Base-by-base conservation (phyloP, 805 yeast species). In the Kurtzmaniella cleridarum region DNA sequence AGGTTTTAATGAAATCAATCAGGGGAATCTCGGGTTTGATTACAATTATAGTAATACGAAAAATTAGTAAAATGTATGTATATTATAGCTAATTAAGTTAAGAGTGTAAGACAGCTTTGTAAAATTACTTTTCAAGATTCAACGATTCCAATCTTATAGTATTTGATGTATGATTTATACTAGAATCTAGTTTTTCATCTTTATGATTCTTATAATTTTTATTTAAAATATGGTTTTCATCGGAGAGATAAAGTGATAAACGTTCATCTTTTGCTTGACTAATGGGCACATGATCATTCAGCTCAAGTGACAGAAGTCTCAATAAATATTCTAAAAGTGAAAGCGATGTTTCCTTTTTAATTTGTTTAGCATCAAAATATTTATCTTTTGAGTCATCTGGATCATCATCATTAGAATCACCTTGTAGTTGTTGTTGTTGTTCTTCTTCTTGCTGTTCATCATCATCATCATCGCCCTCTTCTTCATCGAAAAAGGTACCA, bases 201-300 rank as follows among this genome's bases (percentile, higher is more conserved):
- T 42, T 40, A 2, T 20, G 24, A 5, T 20, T 20, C 8, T 20
- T 20, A 27, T 36, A 40, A 23, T 38, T 23, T 10, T 49, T 37
- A 13, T 36, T 32, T 18, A 38, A 37, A 13, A 35, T 36, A 7
- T 38, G 18, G 15, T 60, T 60, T 41, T 81, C 86, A 47, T 84
- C 86, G 34, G 75, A 69, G 14, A 84, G 58, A 46, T 81, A 84
- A 2, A 80, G 49, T 3, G 79, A 59, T 9, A 84, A 59, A 27
- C 81, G 69, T 53, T 84, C 91, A 52, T 85, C 93, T n/a, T 73
- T 71, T 8, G 79, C 73, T 6, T 74, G 62, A 7, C 76, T 51
- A 3, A 82, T 57, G 1, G 80, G 66, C 18, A 54, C 60, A 43
- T 76, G 78, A 48, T 82, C 89, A 42, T 65, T 75, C 10, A 73